Base-by-base conservation (phyloP, 768 basidiomycete genomes). In the Leccinum boreale region DNA sequence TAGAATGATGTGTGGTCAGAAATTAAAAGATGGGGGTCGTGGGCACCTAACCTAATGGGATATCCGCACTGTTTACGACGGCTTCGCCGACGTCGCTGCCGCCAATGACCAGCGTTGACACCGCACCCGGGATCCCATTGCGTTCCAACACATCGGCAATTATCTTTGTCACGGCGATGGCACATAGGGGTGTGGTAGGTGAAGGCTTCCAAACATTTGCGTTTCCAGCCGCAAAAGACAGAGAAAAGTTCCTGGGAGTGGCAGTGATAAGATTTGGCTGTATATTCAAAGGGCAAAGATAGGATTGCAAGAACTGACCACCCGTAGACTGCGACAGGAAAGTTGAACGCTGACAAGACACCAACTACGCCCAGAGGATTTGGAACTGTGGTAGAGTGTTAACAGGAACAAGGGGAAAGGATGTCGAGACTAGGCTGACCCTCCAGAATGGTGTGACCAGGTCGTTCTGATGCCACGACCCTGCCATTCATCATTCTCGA, bases 161-260 rank as follows among this genome's bases (percentile, higher is more conserved):
- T 64, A 98, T 91, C 69, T 84, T 87, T 23, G 92, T 94, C 23
- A 94, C 83, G 0, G 95, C 96, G 57, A 98, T 89, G n/a, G 94
- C 81, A 69, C 87, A 95, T 35, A 96, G 74, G 4, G 95, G 87
- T 0, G 95, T 98, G 3, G 81, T 90, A 2, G 88, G 92, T 0
- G 94, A 90, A 7, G 95, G 95, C 70, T 98, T 98, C 95, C 95
- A 98, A 48, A 98, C 71, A 0, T 93, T 95, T 2, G 93, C 87
- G 72, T 98, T 98, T 17, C 94, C 94, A 28, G 90, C 89, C 2
- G 91, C 88, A 57, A 98, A 75, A 4, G 94, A 91, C 23, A 98
- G 79, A 2, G 93, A 83, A 51, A 96, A 76, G 73, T 98, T 98
- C 94, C 94, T 94, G 66, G 29, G 39, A 14, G 52, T 39, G 19